Evolutionary conservation across 306 rosid species (phyloP).

Genomic region (Hippophae tibetana): DNA sequence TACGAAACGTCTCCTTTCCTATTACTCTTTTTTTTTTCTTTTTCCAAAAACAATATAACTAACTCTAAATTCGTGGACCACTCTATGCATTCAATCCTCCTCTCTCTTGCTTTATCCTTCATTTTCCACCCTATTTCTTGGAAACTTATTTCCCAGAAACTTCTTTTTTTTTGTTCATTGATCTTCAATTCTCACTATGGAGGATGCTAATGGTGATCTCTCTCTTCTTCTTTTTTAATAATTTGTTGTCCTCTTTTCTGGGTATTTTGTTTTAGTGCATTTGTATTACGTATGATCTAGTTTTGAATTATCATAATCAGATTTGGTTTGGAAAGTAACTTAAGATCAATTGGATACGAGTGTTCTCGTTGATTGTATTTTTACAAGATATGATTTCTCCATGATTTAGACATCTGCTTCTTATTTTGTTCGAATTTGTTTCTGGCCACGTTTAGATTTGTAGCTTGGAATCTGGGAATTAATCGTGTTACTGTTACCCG

Average conservation of each 20-base stretch:
- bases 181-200: conserved; percentile 32
- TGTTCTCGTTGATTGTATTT: background rate
- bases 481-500: background rate
- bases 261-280: no score
- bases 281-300: background rate
- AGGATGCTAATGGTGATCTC: conserved; percentile 35
- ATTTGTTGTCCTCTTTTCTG: background rate
- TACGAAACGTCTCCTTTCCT: no score
- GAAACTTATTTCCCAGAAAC: conserved; percentile 10
- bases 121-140: background rate
- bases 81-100: conserved; percentile 8
- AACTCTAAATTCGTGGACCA: conserved; percentile 14
- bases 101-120: background rate
- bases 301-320: background rate
- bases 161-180: conserved; percentile 9
- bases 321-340: background rate
- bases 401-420: background rate
- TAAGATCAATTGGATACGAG: conserved; percentile 1
- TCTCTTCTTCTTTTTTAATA: background rate
- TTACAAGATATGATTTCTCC: background rate
- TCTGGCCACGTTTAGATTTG: background rate
- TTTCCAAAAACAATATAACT: background rate
- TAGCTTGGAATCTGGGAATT: background rate
- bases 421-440: background rate
- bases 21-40: no score